Conservation (phyloP, 768 basidiomycete species). For the Ramaria sp. region DNA sequence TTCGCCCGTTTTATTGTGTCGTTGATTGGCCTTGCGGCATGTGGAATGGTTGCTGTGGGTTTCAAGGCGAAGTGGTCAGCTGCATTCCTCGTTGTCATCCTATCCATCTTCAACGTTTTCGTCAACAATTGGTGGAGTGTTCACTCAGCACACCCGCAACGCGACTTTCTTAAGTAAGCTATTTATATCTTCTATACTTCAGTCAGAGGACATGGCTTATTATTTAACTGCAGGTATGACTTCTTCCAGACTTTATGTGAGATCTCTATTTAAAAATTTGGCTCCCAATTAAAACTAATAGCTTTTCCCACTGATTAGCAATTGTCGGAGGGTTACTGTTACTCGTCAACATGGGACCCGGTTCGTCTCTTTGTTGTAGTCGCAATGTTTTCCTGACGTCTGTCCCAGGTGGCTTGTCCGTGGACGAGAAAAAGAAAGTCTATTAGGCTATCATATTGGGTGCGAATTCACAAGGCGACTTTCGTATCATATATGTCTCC, state of each 20-base stretch:
- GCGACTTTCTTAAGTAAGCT: slow-evolving; percentile 96
- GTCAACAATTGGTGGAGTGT: slow-evolving; percentile 99
- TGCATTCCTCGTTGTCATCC: slow-evolving; percentile 81
- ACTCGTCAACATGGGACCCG: slow-evolving; percentile 97
- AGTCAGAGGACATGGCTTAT: slow-evolving; percentile 11
- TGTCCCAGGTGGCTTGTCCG: slow-evolving; percentile 72
- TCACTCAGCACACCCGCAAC: slow-evolving; percentile 82
- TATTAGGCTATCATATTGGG: slow-evolving; percentile 28
- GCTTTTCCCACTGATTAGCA: slow-evolving; percentile 27
- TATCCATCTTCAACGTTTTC: slow-evolving; percentile 94
- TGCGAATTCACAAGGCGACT: background rate
- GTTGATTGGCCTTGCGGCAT: slow-evolving; percentile 82
- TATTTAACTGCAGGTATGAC: slow-evolving; percentile 60
- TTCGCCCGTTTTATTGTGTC: slow-evolving; percentile 80
- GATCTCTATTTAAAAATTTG: background rate
- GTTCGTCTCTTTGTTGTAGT: slow-evolving; percentile 27
- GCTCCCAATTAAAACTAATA: background rate
- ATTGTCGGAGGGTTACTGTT: slow-evolving; percentile 97
- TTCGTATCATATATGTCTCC: background rate
- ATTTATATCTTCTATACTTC: background rate
- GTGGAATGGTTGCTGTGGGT: slow-evolving; percentile 92
- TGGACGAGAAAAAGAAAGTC: slow-evolving; percentile 99
- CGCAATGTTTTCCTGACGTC: slow-evolving; percentile 7
- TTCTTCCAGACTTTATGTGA: slow-evolving; percentile 95
- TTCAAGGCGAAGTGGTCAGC: slow-evolving; percentile 99